phyloP scores from a whole-genome alignment of 495 filamentous ascomycete genomes.

The Aspergillus taichungensis region DNA sequence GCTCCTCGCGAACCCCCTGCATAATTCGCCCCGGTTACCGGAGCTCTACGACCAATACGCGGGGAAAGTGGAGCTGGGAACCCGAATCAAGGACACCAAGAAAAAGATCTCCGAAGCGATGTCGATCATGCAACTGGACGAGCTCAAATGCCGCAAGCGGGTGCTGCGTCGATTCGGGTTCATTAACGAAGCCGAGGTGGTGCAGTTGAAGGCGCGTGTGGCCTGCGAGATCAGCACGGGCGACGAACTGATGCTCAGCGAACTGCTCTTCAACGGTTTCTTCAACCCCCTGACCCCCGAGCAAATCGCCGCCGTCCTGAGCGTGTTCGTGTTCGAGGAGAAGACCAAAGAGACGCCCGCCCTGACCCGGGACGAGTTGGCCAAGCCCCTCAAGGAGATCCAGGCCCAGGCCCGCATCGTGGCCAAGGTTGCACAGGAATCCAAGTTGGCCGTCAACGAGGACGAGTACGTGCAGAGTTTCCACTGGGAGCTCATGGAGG shows the following conservation, averaged over 20 bases:
- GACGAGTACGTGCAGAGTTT: constrained; percentile 83
- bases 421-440: constrained; percentile 88
- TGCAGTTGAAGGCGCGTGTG: constrained; percentile 90
- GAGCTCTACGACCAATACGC: constrained; percentile 79
- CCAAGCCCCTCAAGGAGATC: constrained; percentile 76
- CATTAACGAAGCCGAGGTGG: constrained; percentile 88
- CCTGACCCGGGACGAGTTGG: constrained; percentile 66
- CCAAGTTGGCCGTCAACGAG: constrained; percentile 82
- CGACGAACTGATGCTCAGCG: constrained; percentile 83
- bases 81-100: constrained; percentile 77
- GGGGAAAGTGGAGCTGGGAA: constrained; percentile 62
- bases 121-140: constrained; percentile 83
- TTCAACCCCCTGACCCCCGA: constrained; percentile 93
- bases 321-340: constrained; percentile 95
- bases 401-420: constrained; percentile 75
- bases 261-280: constrained; percentile 92
- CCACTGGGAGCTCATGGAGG: constrained; percentile 92
- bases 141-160: constrained; percentile 90
- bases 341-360: constrained; percentile 63
- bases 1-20: constrained; percentile 77
- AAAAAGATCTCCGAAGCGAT: constrained; percentile 77
- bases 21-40: constrained; percentile 74
- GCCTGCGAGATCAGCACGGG: constrained; percentile 95
- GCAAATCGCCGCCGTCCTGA: constrained; percentile 72
- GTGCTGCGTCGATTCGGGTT: constrained; percentile 95